Evolutionary conservation across 768 basidiomycete species (phyloP).

Genomic region (Phanerochaete sordida): DNA sequence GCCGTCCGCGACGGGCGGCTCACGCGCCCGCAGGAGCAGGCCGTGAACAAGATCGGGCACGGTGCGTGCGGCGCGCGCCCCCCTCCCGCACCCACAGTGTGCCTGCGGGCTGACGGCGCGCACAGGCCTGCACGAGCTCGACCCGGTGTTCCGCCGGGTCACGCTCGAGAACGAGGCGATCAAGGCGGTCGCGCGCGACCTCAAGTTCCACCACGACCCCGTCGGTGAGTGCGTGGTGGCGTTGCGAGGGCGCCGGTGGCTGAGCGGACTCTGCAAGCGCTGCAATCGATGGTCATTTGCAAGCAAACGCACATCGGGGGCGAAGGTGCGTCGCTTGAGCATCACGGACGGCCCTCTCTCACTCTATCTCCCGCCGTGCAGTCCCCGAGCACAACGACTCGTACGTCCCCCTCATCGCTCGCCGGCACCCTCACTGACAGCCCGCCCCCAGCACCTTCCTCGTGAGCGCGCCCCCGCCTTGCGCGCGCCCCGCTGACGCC

Average conservation of each 20-base stretch:
- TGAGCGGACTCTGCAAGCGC: conserved; percentile 39
- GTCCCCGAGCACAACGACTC: conserved; percentile 95
- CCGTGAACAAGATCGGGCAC: conserved; percentile 95
- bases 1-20: conserved; percentile 77
- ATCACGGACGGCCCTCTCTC: not conserved
- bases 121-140: conserved; percentile 78
- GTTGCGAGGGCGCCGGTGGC: not conserved
- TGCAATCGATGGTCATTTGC: conserved; percentile 94
- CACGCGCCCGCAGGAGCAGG: conserved; percentile 62
- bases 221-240: conserved; percentile 53
- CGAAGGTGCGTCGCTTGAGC: conserved; percentile 52
- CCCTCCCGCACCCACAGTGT: too few species aligned
- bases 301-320: conserved; percentile 94
- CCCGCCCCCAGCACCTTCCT: conserved; percentile 59
- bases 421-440: not conserved
- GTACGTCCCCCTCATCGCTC: conserved; percentile 39
- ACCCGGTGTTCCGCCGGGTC: conserved; percentile 73
- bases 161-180: conserved; percentile 80
- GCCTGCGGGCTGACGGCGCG: not conserved
- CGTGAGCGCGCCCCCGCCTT: conserved; percentile 34
- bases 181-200: conserved; percentile 64
- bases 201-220: conserved; percentile 84
- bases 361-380: conserved; percentile 22
- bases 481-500: not conserved
- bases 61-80: conserved; percentile 37